phyloP scores from a whole-genome alignment of 1,284 basidiomycete genomes.

The Veloporphyrellus conicus region DNA sequence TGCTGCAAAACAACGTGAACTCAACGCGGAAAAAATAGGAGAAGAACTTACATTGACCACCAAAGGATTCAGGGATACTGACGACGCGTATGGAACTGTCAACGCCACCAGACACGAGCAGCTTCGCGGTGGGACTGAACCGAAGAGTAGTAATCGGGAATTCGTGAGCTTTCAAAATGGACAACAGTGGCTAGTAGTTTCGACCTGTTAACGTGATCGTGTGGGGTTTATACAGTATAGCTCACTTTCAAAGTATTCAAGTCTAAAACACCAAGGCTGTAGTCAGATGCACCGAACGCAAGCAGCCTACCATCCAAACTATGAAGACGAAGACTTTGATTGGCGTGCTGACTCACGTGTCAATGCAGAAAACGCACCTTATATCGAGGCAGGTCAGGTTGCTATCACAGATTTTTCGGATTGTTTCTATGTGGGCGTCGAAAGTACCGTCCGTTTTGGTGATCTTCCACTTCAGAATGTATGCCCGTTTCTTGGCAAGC shows the following conservation, averaged over 20 bases:
- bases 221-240: not conserved
- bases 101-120: slow-evolving; percentile 90
- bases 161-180: slow-evolving; percentile 90
- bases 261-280: slow-evolving; percentile 83
- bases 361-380: slow-evolving; percentile 48
- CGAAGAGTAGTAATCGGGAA: slow-evolving; percentile 88
- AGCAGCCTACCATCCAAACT: slow-evolving; percentile 80
- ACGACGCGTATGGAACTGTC: slow-evolving; percentile 87
- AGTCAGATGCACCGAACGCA: slow-evolving; percentile 85
- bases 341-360: slow-evolving; percentile 7
- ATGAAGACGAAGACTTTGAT: slow-evolving; percentile 10
- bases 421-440: slow-evolving; percentile 40
- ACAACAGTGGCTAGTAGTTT: slow-evolving; percentile 66
- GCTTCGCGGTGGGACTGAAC: slow-evolving; percentile 77
- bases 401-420: slow-evolving; percentile 67
- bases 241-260: slow-evolving; percentile 74
- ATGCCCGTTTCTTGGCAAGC: slow-evolving; percentile 52
- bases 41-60: slow-evolving; percentile 48
- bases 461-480: slow-evolving; percentile 62
- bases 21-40: slow-evolving; percentile 1
- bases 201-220: slow-evolving; percentile 1
- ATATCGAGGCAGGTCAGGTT: slow-evolving; percentile 84
- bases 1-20: slow-evolving; percentile 31
- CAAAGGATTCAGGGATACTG: slow-evolving; percentile 59
- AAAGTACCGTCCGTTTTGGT: slow-evolving; percentile 40